These are phyloP conservation scores for Thelonectria blattea DNA, from an alignment of 2,329 filamentous ascomycete genomes.

Conservation along the genomic window DNA sequence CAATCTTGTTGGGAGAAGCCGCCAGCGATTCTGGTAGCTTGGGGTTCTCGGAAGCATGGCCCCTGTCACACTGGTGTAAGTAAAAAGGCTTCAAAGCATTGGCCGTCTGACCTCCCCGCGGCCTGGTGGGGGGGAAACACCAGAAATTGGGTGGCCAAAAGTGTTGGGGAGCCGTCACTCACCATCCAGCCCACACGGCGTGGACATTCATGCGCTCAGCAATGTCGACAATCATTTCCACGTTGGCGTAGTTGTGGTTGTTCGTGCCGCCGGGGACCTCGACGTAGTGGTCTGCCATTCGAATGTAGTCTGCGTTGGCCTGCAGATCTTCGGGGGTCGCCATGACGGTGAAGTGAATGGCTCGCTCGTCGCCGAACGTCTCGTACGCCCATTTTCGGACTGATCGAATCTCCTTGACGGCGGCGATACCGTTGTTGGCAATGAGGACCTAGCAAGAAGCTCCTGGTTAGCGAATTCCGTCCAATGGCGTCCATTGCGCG, in stretches of 20 bases:
- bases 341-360: conserved; percentile 99
- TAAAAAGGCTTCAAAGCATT: background rate
- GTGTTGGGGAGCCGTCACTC: conserved; percentile 45
- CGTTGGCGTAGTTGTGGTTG: conserved; percentile 99
- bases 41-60: conserved; percentile 98
- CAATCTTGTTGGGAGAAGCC: conserved; percentile 96
- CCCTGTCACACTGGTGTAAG: conserved; percentile 63
- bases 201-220: conserved; percentile 98
- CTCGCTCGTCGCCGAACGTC: conserved; percentile 96
- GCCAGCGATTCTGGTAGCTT: conserved; percentile 95
- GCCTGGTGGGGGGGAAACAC: background rate
- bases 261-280: conserved; percentile 98
- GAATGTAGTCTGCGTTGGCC: conserved; percentile 98
- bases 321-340: conserved; percentile 96
- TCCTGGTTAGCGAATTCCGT: conserved; percentile 21
- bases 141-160: conserved; percentile 13
- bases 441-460: conserved; percentile 77
- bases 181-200: conserved; percentile 99
- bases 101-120: background rate
- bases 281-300: conserved; percentile 99
- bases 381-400: conserved; percentile 99
- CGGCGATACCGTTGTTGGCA: conserved; percentile 99
- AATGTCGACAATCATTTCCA: conserved; percentile 98
- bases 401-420: conserved; percentile 98
- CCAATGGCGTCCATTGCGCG: background rate